Evolutionary conservation across 495 filamentous ascomycete genomes (phyloP), one percentile per base, ranked within the genome.

Genomic region (Hyaloscypha hepaticicola): DNA sequence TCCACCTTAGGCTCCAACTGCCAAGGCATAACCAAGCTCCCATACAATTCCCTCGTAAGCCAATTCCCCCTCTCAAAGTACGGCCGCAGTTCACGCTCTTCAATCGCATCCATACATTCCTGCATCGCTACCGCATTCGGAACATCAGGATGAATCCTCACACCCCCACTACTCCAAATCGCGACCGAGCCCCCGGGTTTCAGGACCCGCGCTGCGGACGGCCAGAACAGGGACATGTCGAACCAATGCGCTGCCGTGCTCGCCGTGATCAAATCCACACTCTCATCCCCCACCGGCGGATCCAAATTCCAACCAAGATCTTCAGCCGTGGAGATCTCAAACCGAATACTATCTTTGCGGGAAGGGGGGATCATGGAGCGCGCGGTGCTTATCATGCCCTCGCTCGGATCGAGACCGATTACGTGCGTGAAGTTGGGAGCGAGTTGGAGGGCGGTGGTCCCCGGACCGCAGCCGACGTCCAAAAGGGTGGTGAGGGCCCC

Each of bases 391-490:
- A 88, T 82, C 85, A 88, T 88, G 12, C 77, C 80, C 34, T 77
- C 70, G 6, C 76, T 77, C 0, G 83, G 75, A 57, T 88, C 85
- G 21, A 82, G 61, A 11, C 84, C 85, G 50, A 80, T 85, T 78
- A 71, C 87, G 83, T 34, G 86, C 79, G 11, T 87, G 85, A 38
- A 86, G 81, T 67, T 85, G 87, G 49, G 89, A 84, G 63, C 88
- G 79, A 65, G 90, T 80, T n/a, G 88, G 86, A n/a, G 90, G 80
- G 22, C 88, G 81, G 82, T 90, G 89, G 29, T 82, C 78, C 66
- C 88, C 84, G 50, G 87, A 85, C 80, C 76, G 71, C 82, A 84
- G 33, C 85, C 85, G 2, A 87, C 74, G 71, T 87, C 85, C 19
- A 86, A 62, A 5, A 86, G 50, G 11, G 70, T 76, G 16, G 73